Conservation (phyloP, 2,329 filamentous ascomycete species). For the Colletotrichum viniferum region DNA sequence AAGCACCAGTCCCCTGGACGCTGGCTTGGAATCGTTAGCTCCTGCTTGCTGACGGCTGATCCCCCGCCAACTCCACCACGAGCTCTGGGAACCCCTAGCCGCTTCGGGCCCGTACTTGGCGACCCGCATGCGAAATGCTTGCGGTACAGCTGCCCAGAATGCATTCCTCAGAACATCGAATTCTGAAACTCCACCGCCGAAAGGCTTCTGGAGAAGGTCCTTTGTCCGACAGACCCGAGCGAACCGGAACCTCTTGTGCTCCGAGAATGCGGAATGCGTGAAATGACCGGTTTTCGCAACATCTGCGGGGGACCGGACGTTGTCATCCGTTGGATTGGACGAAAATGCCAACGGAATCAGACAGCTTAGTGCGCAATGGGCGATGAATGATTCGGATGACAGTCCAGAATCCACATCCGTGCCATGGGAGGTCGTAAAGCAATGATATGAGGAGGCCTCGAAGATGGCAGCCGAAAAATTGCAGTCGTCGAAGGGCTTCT, state of each 20-base stretch:
- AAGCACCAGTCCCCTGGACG: neutral
- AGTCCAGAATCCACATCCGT: neutral
- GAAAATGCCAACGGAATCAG: neutral
- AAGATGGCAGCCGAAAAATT: neutral
- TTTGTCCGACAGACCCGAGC: neutral
- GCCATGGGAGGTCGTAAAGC: neutral
- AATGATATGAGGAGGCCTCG: neutral
- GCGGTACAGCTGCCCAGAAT: slow-evolving; percentile 7
- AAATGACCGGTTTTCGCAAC: neutral
- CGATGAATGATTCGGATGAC: neutral
- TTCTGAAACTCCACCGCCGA: neutral
- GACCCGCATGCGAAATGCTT: slow-evolving; percentile 6
- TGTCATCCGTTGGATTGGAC: neutral
- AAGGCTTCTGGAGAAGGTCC: neutral
- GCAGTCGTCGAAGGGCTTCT: neutral
- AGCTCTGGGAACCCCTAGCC: neutral
- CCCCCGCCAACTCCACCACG: neutral
- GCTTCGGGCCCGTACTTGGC: neutral
- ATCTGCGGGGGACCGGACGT: neutral
- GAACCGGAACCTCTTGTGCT: neutral
- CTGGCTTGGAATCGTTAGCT: neutral
- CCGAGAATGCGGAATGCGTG: neutral
- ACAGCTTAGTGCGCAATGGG: neutral
- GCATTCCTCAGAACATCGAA: slow-evolving; percentile 8
- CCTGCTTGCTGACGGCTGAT: slow-evolving; percentile 1